Evolutionary conservation across 2,329 filamentous ascomycete species (phyloP).

Genomic region (Fusarium sp.): DNA sequence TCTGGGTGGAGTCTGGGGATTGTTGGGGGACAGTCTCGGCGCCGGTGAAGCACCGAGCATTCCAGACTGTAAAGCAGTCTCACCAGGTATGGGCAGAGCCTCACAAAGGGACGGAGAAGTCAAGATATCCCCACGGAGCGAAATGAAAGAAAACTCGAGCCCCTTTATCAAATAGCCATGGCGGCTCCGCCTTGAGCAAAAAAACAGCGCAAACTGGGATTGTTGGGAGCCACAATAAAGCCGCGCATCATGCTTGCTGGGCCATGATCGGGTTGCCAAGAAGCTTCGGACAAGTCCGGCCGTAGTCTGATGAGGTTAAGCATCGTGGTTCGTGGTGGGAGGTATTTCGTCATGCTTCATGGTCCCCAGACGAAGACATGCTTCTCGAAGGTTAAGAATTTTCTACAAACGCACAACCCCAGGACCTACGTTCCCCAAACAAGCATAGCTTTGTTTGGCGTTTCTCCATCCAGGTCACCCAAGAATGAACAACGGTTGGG

Average conservation of each 20-base stretch:
- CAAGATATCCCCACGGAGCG: conserved; percentile 21
- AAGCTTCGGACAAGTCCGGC: conserved; percentile 44
- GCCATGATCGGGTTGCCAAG: conserved; percentile 42
- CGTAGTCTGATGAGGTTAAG: conserved; percentile 38
- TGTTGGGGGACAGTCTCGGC: conserved; percentile 34
- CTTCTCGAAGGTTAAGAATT: conserved; percentile 48
- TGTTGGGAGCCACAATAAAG: conserved; percentile 38
- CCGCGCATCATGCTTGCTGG: conserved; percentile 38
- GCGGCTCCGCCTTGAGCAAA: conserved; percentile 32
- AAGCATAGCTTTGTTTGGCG: conserved; percentile 26
- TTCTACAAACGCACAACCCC: conserved; percentile 31
- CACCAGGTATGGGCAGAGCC: conserved; percentile 31
- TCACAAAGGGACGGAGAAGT: conserved; percentile 16
- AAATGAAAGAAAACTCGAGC: conserved; percentile 37
- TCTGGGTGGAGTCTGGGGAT: conserved; percentile 35
- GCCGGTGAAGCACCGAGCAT: conserved; percentile 48
- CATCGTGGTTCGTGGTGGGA: conserved; percentile 30
- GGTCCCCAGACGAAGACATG: conserved; percentile 36
- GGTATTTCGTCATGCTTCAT: conserved; percentile 35
- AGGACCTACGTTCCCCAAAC: conserved; percentile 14
- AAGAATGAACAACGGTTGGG: conserved; percentile 30
- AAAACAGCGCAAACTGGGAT: conserved; percentile 37
- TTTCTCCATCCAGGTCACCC: conserved; percentile 27
- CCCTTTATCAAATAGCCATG: conserved; percentile 38
- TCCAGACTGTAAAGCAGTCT: conserved; percentile 24